Conservation (phyloP, 495 filamentous ascomycete species). For the Annulohypoxylon maeteangense region DNA sequence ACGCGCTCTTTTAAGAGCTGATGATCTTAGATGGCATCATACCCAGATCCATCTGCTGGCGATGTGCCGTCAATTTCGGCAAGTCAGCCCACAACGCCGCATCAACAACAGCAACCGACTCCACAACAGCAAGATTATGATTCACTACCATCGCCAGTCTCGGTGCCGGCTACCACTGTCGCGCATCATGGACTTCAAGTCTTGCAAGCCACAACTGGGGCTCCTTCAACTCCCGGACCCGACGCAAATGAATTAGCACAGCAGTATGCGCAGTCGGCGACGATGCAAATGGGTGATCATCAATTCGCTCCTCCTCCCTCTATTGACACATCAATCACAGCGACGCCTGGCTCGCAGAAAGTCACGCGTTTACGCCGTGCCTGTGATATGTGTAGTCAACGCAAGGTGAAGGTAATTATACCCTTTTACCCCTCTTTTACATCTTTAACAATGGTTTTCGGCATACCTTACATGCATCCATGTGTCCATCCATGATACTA, state of each 20-base stretch:
- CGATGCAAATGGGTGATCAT: constrained; percentile 39
- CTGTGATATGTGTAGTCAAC: constrained; percentile 85
- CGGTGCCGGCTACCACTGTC: constrained; percentile 41
- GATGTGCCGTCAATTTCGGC: constrained; percentile 7
- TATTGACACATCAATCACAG: neutral
- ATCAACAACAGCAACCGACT: constrained; percentile 5
- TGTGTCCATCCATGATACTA: neutral
- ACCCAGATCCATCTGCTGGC: constrained; percentile 35
- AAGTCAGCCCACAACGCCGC: constrained; percentile 12
- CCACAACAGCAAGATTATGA: constrained; percentile 21
- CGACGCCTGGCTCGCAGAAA: constrained; percentile 37
- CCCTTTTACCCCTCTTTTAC: neutral
- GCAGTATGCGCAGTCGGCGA: constrained; percentile 47
- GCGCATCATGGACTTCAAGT: constrained; percentile 59
- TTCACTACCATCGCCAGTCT: constrained; percentile 32
- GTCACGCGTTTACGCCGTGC: constrained; percentile 75
- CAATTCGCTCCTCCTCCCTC: constrained; percentile 26
- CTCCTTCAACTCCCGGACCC: constrained; percentile 33
- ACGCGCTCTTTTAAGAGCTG: constrained; percentile 10
- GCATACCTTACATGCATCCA: neutral
- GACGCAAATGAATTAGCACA: constrained; percentile 40
- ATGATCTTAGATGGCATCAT: constrained; percentile 43
- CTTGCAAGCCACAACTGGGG: constrained; percentile 55
- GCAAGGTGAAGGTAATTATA: constrained; percentile 81
- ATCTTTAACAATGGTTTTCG: neutral